A percentile compares a stretch with the other conserved stretches of the same genome.
Evolutionary conservation across 352 stramenopile species (phyloP).

Genomic region (Phytophthora pluvialis): DNA sequence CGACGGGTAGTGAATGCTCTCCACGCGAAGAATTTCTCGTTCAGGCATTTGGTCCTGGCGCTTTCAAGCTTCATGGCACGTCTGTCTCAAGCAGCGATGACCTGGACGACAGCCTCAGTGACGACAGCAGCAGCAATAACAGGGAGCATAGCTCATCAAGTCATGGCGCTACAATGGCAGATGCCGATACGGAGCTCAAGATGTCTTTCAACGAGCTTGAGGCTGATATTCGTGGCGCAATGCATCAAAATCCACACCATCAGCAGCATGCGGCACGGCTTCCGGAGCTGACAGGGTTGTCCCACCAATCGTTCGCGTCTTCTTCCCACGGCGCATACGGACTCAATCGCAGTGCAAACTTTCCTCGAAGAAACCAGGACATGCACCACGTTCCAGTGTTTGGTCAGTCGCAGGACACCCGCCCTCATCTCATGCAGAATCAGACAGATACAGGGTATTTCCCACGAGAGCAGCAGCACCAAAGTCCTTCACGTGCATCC

Average conservation of each 20-base stretch:
- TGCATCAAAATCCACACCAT: constrained; percentile 36
- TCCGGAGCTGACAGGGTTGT: constrained; percentile 31
- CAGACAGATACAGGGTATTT: constrained; percentile 70
- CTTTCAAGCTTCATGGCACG: constrained; percentile 53
- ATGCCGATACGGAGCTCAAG: constrained; percentile 44
- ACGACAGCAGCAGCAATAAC: constrained; percentile 40
- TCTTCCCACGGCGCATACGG: constrained; percentile 32
- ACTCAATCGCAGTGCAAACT: constrained; percentile 17
- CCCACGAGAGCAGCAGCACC: constrained; percentile 86
- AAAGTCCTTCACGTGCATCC: constrained; percentile 64
- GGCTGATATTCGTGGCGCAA: constrained; percentile 36
- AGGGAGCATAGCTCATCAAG: constrained; percentile 23
- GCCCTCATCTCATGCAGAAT: constrained; percentile 9
- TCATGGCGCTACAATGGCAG: constrained; percentile 11
- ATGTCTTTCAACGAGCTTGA: constrained; percentile 50
- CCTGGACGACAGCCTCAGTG: constrained; percentile 36
- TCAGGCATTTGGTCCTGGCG: constrained; percentile 66
- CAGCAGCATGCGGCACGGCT: constrained; percentile 31
- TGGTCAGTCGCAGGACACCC: constrained; percentile 18
- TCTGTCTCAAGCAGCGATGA: constrained; percentile 38
- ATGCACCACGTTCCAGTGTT: constrained; percentile 15
- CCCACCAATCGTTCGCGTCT: constrained; percentile 23
- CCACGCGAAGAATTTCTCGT: constrained; percentile 75
- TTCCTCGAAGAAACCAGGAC: constrained; percentile 30
- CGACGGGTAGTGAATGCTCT: constrained; percentile 46